Percentiles rank a stretch among this genome's conserved stretches.
Evolutionary conservation across 805 yeast genomes (phyloP).

Genomic region (Yarrowia deformans): DNA sequence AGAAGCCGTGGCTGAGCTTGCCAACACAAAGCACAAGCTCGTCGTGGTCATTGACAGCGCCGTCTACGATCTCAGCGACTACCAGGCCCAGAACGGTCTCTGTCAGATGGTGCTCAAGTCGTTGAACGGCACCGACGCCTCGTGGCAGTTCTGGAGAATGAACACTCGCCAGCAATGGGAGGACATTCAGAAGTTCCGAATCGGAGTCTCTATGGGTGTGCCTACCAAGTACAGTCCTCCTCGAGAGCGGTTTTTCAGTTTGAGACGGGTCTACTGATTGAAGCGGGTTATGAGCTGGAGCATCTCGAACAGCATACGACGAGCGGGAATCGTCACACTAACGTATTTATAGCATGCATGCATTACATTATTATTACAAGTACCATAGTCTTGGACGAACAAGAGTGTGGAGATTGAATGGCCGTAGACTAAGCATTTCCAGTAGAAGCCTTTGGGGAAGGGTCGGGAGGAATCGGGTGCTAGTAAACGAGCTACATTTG

Average conservation of each 20-base stretch:
- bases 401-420: no score
- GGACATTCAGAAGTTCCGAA: constrained; percentile 15
- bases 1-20: constrained; percentile 5
- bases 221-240: constrained; percentile 31
- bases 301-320: neutral
- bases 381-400: no score
- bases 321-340: constrained; percentile 19
- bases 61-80: constrained; percentile 22
- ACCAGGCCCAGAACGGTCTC: neutral
- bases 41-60: constrained; percentile 20
- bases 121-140: constrained; percentile 25
- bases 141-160: constrained; percentile 38
- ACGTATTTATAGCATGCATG: constrained; percentile 17
- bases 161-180: constrained; percentile 23
- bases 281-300: neutral
- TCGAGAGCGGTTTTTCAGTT: constrained; percentile 10
- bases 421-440: neutral
- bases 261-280: neutral
- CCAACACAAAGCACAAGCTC: neutral
- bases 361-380: neutral
- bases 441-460: neutral
- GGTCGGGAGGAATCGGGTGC: neutral
- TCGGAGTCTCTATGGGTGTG: constrained; percentile 7
- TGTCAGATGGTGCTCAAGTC: constrained; percentile 10
- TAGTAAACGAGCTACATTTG: no score